phyloP scores from a whole-genome alignment of 805 yeast species.

The Alloascoidea africana region DNA sequence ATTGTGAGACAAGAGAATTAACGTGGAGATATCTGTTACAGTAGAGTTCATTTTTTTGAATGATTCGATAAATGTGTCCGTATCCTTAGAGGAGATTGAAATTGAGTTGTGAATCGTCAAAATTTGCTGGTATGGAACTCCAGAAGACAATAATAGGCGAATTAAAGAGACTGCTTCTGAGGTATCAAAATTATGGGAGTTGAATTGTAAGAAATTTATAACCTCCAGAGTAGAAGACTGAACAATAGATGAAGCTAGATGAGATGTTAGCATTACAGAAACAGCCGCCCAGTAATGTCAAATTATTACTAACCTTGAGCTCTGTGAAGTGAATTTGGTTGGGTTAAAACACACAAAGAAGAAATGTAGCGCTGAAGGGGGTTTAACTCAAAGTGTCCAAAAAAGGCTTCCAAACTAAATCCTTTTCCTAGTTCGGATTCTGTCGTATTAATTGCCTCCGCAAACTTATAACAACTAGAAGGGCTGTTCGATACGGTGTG shows the following conservation, averaged over 20 bases:
- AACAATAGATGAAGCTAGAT: slow-evolving; percentile 7
- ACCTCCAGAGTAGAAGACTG: no score
- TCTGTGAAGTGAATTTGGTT: slow-evolving; percentile 4
- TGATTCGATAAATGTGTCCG: no score
- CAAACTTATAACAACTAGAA: slow-evolving; percentile 6
- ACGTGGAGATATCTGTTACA: no score
- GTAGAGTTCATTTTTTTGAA: no score
- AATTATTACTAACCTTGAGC: slow-evolving; percentile 6
- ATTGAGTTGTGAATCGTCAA: no score
- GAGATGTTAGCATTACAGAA: slow-evolving; percentile 3
- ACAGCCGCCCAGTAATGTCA: neutral
- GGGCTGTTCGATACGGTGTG: slow-evolving; percentile 6
- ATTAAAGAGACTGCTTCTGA: no score
- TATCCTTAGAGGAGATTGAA: no score
- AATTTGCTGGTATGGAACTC: no score
- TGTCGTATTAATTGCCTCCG: slow-evolving; percentile 6
- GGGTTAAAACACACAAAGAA: slow-evolving; percentile 8
- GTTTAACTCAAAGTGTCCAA: slow-evolving; percentile 12
- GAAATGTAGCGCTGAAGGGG: slow-evolving; percentile 12
- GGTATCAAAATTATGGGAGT: no score
- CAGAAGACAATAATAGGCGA: no score
- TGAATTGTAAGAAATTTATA: no score
- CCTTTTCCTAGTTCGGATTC: slow-evolving; percentile 16
- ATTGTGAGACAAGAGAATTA: no score
- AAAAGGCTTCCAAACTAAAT: slow-evolving; percentile 18